These are phyloP conservation scores for Eucalyptus cladocalyx DNA, from an alignment of 345 rosid species.

Conservation along the genomic window DNA sequence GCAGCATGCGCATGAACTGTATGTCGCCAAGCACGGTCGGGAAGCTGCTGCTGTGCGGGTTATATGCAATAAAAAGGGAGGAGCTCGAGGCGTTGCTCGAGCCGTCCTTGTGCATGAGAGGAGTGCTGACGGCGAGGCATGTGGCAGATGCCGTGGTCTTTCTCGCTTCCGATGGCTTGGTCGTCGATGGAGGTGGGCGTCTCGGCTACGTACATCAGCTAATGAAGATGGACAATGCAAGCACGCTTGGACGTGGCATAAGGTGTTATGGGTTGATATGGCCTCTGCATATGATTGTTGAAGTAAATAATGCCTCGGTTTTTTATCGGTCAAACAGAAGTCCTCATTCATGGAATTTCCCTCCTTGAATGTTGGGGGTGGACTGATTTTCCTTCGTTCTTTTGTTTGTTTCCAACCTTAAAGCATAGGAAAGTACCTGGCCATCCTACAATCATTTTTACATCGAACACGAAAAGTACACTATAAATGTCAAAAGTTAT, in stretches of 20 bases:
- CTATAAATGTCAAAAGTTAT: fast-evolving
- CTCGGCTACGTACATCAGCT: neutral
- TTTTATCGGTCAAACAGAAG: neutral
- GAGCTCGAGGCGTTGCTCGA: neutral
- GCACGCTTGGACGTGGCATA: neutral
- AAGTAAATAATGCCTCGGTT: too few relatives aligned
- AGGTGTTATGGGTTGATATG: neutral
- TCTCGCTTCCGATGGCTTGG: too few relatives aligned
- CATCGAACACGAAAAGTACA: too few relatives aligned
- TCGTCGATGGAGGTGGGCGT: neutral
- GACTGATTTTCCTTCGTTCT: too few relatives aligned
- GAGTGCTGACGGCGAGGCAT: neutral
- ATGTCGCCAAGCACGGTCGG: neutral
- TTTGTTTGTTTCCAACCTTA: too few relatives aligned
- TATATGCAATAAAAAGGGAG: neutral
- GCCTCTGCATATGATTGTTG: neutral
- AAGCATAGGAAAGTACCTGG: too few relatives aligned
- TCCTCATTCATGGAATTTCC: neutral
- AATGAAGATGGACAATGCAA: neutral
- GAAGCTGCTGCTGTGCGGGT: neutral
- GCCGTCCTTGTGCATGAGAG: neutral
- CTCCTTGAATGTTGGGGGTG: too few relatives aligned
- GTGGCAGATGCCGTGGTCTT: neutral
- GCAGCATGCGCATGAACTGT: conserved; percentile 3
- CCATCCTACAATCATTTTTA: too few relatives aligned